Evolutionary conservation across 331 rosid genomes (phyloP).

Genomic region (Telfairia occidentalis): DNA sequence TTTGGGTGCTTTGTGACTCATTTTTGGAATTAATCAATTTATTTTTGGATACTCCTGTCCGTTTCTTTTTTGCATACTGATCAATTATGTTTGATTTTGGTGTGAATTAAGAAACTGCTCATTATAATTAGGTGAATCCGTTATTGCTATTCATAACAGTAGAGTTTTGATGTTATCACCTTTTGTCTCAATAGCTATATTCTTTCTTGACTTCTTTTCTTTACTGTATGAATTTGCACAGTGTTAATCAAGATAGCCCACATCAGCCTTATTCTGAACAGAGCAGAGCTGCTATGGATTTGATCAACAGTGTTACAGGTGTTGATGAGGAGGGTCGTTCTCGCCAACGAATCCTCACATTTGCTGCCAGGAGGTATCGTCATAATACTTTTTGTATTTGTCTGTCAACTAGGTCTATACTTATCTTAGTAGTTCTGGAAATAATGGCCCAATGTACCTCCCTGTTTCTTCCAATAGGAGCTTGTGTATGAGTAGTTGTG

Average conservation of each 20-base stretch:
- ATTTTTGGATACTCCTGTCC: background rate
- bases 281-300: constrained; percentile 78
- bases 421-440: background rate
- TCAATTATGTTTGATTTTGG: background rate
- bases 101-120: background rate
- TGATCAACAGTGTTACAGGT: constrained; percentile 79
- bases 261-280: constrained; percentile 46
- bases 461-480: background rate
- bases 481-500: background rate
- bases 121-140: background rate
- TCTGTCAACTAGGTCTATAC: background rate
- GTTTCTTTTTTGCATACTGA: background rate
- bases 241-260: constrained; percentile 46
- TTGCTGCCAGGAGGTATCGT: constrained; percentile 84
- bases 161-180: background rate
- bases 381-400: background rate
- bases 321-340: constrained; percentile 90
- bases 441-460: background rate
- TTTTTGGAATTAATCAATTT: background rate
- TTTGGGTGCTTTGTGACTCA: background rate
- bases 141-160: background rate
- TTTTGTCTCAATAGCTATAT: background rate
- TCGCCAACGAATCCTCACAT: constrained; percentile 88
- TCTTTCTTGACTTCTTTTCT: background rate
- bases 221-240: constrained; percentile 10